Evolutionary conservation across 2,329 filamentous ascomycete genomes (phyloP), one percentile per base, ranked within the genome.

Genomic region (Trichophyton simii): DNA sequence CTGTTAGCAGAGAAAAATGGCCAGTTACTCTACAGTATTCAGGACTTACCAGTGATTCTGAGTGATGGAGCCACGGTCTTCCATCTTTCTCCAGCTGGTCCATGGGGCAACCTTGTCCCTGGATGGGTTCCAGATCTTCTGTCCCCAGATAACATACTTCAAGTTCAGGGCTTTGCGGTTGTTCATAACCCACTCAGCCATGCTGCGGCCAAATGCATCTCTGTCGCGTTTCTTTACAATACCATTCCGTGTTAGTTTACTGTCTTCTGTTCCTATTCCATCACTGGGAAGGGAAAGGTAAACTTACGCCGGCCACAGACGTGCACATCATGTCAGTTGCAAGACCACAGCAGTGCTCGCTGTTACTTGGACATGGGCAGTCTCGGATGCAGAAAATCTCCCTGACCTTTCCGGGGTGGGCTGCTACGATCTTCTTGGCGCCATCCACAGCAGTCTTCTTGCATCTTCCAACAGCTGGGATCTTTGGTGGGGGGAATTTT

Each of bases 131-230:
- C 77, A 80, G 66, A 80, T 80, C 63, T 71, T 73, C 69, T 80
- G 78, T 18, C 77, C 78, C 77, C 77, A 80, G 65, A 79, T 80
- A 57, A 80, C 73, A 63, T 80, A 80, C 67, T 77, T 79, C 65
- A 80, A 67, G 61, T 75, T 73, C 6, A 79, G 71, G 3, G 68
- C 41, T 28, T 52, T 65, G 13, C 72, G 71, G 63, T 80, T 76
- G 36, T 74, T 72, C 78, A 79, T 79, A 25, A 76, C 71, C 76
- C 78, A 80, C 66, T 80, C 76, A 1, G 78, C 78, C 38, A 80
- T 77, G 38, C 76, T 69, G 22, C 71, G 70, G 7, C 77, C 77
- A 1, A 73, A 73, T 20, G 72, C 64, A 6, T 73, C 70, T 68
- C 61, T 69, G 66, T 44, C 66, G 65, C 13, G 61, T 60, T 22